Evolutionary conservation across 371 early-diverging fungal genomes (phyloP), one percentile per base, ranked within the genome.

Genomic region (Furculomyces boomerangus): DNA sequence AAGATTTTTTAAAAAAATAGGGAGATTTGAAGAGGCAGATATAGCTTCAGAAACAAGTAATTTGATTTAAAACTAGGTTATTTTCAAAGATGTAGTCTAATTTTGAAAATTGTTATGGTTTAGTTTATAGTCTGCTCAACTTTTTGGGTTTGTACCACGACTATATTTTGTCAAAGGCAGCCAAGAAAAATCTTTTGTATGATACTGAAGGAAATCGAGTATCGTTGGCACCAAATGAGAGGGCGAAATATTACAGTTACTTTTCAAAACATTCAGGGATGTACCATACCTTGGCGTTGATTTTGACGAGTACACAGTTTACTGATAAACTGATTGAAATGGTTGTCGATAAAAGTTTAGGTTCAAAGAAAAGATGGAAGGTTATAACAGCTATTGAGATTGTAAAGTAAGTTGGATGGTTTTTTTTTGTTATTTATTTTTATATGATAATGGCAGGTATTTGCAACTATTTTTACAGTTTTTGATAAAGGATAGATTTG

Each of bases 1-100:
- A 20, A 13, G 20, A 24, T 3, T 41, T 16, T 48, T 40, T n/a
- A n/a, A n/a, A n/a, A n/a, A 22, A 26, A 51, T 58, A 87, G 91
- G 94, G 51, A 81, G 93, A 18, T 95, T 95, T 63, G 78, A 80
- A 39, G 89, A 93, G 65, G 82, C 93, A 10, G 93, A 95, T 60
- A 71, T 95, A 26, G 88, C 87, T 22, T 90, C 96, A 14, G 91
- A 93, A 77, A 84, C 81, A 26, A 63, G 87, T 80, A 82, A 70
- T 74, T 63, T 28, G 18, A 28, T 14, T 35, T 48, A 45, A 45
- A 13, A 20, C 27, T 24, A 10, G 24, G n/a, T 45, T 20, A 20
- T 45, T 24, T 10, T 10, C 10, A 39, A n/a, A 14, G 39, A 39
- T 39, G 10, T 39, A 39, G 10, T 14, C n/a, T 39, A 14, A 39